Conservation (phyloP, 208 protist species). For the Endotrypanum monterogeii region DNA sequence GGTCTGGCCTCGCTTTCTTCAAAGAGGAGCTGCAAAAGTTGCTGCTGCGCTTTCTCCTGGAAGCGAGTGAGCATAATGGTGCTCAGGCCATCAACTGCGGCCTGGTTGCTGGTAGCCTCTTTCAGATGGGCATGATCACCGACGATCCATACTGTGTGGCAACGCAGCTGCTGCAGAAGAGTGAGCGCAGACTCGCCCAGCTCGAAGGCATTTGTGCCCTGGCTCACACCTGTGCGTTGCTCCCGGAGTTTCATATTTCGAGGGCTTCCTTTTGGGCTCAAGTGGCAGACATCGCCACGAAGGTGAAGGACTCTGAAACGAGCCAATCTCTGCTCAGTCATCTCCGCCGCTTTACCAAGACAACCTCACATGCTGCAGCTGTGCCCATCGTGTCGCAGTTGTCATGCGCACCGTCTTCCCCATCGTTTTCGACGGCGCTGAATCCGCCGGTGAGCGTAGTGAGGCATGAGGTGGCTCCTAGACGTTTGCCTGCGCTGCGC, state of each 20-base stretch:
- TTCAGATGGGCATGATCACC: constrained; percentile 45
- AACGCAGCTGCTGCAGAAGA: constrained; percentile 59
- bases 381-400: neutral
- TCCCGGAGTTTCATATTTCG: constrained; percentile 50
- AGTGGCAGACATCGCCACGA: constrained; percentile 42
- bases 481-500: constrained; percentile 6
- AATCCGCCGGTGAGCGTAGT: neutral
- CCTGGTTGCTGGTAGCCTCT: constrained; percentile 56
- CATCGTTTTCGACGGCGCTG: constrained; percentile 21
- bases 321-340: constrained; percentile 49
- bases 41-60: constrained; percentile 55
- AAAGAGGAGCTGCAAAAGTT: constrained; percentile 60
- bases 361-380: constrained; percentile 21
- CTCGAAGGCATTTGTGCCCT: constrained; percentile 79
- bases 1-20: constrained; percentile 44
- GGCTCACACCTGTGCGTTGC: constrained; percentile 55
- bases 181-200: constrained; percentile 40
- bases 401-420: constrained; percentile 1
- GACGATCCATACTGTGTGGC: constrained; percentile 82
- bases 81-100: constrained; percentile 66
- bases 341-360: constrained; percentile 54
- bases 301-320: constrained; percentile 24
- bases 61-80: constrained; percentile 31
- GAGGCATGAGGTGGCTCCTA: neutral
- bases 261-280: constrained; percentile 79